Evolutionary conservation across 257 asterid genomes (phyloP).

Genomic region (Voacanga thouarsii): DNA sequence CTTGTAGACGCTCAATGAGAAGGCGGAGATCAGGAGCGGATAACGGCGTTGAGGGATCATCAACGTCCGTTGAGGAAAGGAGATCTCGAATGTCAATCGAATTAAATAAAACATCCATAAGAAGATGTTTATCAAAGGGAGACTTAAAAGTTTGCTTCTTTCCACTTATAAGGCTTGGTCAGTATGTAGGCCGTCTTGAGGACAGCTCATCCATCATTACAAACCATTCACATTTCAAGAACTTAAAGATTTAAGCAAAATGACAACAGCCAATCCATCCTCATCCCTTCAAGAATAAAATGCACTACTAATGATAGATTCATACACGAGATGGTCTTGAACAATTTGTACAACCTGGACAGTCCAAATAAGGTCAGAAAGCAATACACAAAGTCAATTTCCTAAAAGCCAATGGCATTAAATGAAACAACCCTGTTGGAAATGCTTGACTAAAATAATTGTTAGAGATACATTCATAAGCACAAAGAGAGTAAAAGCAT

Average conservation of each 20-base stretch:
- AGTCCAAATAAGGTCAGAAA: background rate
- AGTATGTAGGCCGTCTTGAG: too few relatives aligned
- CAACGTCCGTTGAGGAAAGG: slow-evolving; percentile 53
- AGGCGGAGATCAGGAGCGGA: slow-evolving; percentile 97
- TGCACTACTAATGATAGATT: background rate
- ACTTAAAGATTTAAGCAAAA: background rate
- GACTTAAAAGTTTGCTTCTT: background rate
- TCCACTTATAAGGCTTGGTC: too few relatives aligned
- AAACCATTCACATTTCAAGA: background rate
- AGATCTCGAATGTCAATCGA: slow-evolving; percentile 79
- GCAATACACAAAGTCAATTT: background rate
- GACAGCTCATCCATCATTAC: background rate
- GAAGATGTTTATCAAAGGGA: background rate
- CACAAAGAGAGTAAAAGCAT: too few relatives aligned
- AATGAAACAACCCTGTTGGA: too few relatives aligned
- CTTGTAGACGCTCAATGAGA: slow-evolving; percentile 73
- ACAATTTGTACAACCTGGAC: background rate
- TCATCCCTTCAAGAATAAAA: background rate
- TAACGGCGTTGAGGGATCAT: slow-evolving; percentile 59
- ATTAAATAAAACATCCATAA: slow-evolving; percentile 44
- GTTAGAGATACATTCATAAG: too few relatives aligned
- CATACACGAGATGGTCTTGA: background rate
- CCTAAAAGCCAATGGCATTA: too few relatives aligned
- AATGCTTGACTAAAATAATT: too few relatives aligned
- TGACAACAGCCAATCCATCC: background rate